Conservation (phyloP, 352 stramenopile genomes). For the Phytophthora sp. region DNA sequence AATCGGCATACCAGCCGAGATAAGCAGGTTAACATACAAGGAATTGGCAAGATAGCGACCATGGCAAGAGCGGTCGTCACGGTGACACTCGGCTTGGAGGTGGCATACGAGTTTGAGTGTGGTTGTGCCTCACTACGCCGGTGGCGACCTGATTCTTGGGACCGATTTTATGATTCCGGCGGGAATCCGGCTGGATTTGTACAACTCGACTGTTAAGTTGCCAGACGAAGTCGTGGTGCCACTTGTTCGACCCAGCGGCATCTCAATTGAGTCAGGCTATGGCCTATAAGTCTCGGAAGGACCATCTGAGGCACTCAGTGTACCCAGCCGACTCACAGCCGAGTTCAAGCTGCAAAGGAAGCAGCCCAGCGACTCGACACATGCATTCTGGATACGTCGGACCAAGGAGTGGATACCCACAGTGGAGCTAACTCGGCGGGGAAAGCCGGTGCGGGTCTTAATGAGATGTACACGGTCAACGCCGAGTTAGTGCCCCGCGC, state of each 20-base stretch:
- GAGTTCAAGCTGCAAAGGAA: constrained; percentile 34
- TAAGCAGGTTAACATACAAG: background rate
- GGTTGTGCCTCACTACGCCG: background rate
- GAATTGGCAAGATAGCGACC: background rate
- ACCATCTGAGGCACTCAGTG: background rate
- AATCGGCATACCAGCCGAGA: background rate
- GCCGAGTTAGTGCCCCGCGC: constrained; percentile 96
- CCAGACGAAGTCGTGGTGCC: background rate
- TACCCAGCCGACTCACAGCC: constrained; percentile 15
- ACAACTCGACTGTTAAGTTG: background rate
- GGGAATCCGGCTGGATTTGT: constrained; percentile 3
- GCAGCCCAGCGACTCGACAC: background rate
- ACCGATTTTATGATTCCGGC: constrained; percentile 5
- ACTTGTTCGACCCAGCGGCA: background rate
- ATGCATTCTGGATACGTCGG: background rate
- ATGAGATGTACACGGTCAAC: constrained; percentile 56
- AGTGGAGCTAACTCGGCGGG: constrained; percentile 62
- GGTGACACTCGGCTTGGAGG: background rate
- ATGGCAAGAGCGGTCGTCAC: background rate
- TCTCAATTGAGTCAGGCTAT: too few species aligned
- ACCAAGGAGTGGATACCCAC: constrained; percentile 20
- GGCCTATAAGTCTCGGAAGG: background rate
- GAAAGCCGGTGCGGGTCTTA: constrained; percentile 61
- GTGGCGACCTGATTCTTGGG: constrained; percentile 4
- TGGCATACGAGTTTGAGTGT: constrained; percentile 9